Base-by-base conservation (phyloP, 2,329 filamentous ascomycete species). In the Fonsecaea pugnacius region DNA sequence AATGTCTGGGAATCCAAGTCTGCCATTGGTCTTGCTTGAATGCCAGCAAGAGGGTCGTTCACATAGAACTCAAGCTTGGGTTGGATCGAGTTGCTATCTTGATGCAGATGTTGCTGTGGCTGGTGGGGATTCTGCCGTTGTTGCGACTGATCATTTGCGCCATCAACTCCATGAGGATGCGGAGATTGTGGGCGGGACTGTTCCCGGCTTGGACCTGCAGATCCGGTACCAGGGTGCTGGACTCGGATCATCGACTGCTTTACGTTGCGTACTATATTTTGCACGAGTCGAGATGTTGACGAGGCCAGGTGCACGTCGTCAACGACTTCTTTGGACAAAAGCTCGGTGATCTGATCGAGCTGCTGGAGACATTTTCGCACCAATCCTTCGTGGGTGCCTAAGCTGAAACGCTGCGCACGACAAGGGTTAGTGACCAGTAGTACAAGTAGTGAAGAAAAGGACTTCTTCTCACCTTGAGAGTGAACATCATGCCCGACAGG, bases 301-400 rank as follows among this genome's bases (percentile, higher is more conserved):
- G 85, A 83, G 55, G 83, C 85, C 2, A 89, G 81, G 72, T 89
- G 86, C 16, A 89, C 85, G 70, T 89, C 86, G 70, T 89, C 86
- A 21, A 89, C 86, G 24, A 88, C 85, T 70, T 82, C 85, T 32
- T 82, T 85, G 35, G 83, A 81, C 43, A 89, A 76, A 8, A 84
- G 85, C 66, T 84, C 80, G 7, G 87, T 82, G 0, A 84, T 86
- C 30, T 82, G 79, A 67, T 86, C 84, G 66, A 88, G 82, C 1
- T 88, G 78, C 27, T 81, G 80, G 6, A 88, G 76, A 1, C 83
- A 86, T 53, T 85, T 80, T 35, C 83, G 81, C 12, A 88, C 83
- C 63, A 88, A 84, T 69, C 85, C 83, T 72, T 87, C 86, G 53
- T 84, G 85, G 0, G 85, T 85, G 46, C 86, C 86, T 1, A 89